phyloP scores from a whole-genome alignment of 441 rosid genomes.

The Erysimum cheiri region DNA sequence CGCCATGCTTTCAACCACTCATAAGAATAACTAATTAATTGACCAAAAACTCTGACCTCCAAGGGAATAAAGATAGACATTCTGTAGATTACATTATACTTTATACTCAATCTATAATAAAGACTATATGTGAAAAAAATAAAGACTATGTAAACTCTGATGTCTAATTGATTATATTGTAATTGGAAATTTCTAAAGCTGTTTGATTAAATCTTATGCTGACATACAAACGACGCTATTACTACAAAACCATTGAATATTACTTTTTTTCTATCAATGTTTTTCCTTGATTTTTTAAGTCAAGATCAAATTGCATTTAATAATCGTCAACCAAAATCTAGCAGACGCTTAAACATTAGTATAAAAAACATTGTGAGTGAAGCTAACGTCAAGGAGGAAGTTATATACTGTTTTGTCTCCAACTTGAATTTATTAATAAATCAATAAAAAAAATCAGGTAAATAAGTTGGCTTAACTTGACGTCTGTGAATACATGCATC shows the following conservation, averaged over 20 bases:
- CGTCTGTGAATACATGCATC: neutral
- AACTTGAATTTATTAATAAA: neutral
- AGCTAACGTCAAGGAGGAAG: neutral
- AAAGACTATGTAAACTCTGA: too few relatives aligned
- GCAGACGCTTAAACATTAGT: conserved; percentile 18
- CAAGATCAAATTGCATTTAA: neutral
- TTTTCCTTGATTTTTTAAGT: too few relatives aligned
- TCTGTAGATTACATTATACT: conserved; percentile 5
- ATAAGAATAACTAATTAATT: conserved; percentile 8
- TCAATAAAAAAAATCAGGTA: neutral
- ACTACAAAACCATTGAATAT: too few relatives aligned
- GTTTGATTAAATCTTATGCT: neutral
- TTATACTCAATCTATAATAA: neutral
- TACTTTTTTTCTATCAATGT: neutral
- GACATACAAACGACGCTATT: neutral
- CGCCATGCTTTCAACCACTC: conserved; percentile 29
- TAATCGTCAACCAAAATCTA: neutral
- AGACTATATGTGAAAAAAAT: neutral
- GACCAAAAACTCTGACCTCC: conserved; percentile 28
- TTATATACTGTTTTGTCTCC: neutral
- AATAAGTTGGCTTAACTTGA: neutral
- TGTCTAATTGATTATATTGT: too few relatives aligned
- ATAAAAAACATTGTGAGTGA: neutral
- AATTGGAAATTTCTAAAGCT: too few relatives aligned
- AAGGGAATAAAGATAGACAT: conserved; percentile 4